These are phyloP conservation scores for Ascobolus immersus DNA, from an alignment of 495 filamentous ascomycete species.

Conservation along the genomic window DNA sequence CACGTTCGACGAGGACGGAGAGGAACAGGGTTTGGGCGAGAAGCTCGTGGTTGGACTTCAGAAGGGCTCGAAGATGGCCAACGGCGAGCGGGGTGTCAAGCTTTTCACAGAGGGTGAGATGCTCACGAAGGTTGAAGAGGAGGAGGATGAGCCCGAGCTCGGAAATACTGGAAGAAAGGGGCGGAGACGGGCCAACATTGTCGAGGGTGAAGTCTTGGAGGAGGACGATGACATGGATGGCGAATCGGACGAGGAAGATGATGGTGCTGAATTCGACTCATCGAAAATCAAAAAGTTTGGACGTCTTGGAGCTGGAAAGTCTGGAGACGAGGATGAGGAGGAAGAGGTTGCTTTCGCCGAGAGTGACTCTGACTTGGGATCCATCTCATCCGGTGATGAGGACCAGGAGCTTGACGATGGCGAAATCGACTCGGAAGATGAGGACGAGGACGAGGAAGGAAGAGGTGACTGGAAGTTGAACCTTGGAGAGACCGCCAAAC, in stretches of 20 bases:
- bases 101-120: constrained; percentile 56
- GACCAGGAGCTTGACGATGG: constrained; percentile 37
- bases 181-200: constrained; percentile 36
- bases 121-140: constrained; percentile 33
- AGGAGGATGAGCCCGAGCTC: constrained; percentile 20
- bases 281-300: constrained; percentile 6
- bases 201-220: constrained; percentile 28
- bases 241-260: constrained; percentile 33
- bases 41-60: constrained; percentile 80
- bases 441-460: constrained; percentile 30
- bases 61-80: constrained; percentile 57
- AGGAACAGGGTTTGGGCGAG: constrained; percentile 67
- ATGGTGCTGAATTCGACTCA: constrained; percentile 22
- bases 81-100: constrained; percentile 52
- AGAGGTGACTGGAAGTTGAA: constrained; percentile 76
- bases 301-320: constrained; percentile 26
- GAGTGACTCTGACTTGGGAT: constrained; percentile 85
- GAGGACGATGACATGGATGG: constrained; percentile 25
- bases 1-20: constrained; percentile 43
- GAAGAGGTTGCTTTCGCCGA: constrained; percentile 71
- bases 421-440: constrained; percentile 21
- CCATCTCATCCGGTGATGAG: constrained; percentile 41
- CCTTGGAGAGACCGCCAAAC: constrained; percentile 46
- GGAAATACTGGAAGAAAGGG: constrained; percentile 37
- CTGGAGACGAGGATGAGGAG: constrained; percentile 17